Evolutionary conservation across 2,329 filamentous ascomycete species (phyloP).

Genomic region (Magnaporthiopsis incrustans): DNA sequence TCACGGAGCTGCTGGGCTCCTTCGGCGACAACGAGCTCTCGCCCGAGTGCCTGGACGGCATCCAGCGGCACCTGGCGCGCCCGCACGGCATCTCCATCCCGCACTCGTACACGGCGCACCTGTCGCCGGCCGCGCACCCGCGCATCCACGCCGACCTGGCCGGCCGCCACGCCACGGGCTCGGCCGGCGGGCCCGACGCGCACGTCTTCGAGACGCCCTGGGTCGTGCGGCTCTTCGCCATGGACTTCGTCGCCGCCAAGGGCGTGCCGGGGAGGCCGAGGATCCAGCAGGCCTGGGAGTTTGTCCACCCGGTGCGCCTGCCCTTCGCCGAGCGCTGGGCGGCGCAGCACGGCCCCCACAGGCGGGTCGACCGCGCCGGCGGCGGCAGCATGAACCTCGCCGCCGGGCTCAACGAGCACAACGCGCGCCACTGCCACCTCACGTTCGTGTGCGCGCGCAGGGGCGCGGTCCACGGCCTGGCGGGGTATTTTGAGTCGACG

Average conservation of each 20-base stretch:
- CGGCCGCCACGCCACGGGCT: constrained; percentile 39
- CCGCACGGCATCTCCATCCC: constrained; percentile 88
- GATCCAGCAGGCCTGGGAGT: constrained; percentile 76
- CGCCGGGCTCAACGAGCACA: constrained; percentile 84
- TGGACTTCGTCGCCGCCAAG: constrained; percentile 72
- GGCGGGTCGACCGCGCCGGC: constrained; percentile 53
- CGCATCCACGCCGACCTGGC: constrained; percentile 76
- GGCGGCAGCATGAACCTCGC: constrained; percentile 67
- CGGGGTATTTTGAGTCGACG: constrained; percentile 95
- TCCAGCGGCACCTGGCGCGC: constrained; percentile 77
- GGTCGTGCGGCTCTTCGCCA: constrained; percentile 84
- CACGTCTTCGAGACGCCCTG: constrained; percentile 85
- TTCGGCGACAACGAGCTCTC: constrained; percentile 97
- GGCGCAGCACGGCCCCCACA: constrained; percentile 48
- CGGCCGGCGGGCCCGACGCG: constrained; percentile 35
- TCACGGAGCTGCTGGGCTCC: constrained; percentile 89
- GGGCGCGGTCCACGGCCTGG: constrained; percentile 83
- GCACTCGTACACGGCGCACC: constrained; percentile 82
- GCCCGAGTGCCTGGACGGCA: constrained; percentile 87
- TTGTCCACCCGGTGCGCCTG: constrained; percentile 62
- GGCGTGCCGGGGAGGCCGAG: constrained; percentile 45
- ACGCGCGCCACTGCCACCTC: constrained; percentile 69
- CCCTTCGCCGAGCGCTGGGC: constrained; percentile 19
- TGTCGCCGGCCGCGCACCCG: constrained; percentile 86
- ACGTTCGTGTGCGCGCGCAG: constrained; percentile 71